Conservation (phyloP, 306 rosid genomes). For the Psophocarpus tetragonolobus region DNA sequence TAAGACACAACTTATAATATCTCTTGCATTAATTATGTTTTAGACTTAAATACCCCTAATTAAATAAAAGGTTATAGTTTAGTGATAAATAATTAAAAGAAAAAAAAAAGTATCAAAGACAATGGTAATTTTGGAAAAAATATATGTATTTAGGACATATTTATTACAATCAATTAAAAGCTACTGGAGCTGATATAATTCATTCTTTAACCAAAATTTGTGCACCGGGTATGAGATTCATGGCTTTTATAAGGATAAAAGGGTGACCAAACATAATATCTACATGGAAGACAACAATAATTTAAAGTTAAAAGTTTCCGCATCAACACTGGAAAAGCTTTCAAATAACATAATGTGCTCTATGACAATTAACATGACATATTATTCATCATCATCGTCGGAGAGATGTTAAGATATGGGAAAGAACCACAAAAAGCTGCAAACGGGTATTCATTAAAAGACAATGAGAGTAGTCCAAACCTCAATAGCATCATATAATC, state of each 20-base stretch:
- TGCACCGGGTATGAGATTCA: background rate
- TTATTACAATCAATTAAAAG: too few species aligned
- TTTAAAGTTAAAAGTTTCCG: background rate
- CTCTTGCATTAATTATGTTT: too few species aligned
- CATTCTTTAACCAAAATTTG: slow-evolving; percentile 4
- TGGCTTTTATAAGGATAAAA: background rate
- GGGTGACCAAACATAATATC: background rate
- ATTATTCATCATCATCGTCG: background rate
- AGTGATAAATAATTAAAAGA: too few species aligned
- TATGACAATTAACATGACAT: slow-evolving; percentile 11
- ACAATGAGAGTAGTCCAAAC: slow-evolving; percentile 49
- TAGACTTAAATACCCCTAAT: too few species aligned
- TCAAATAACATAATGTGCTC: slow-evolving; percentile 9
- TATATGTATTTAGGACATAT: too few species aligned
- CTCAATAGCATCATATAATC: slow-evolving; percentile 76
- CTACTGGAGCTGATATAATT: slow-evolving; percentile 8
- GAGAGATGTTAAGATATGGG: slow-evolving; percentile 4
- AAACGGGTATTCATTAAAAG: slow-evolving; percentile 21
- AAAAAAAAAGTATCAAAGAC: too few species aligned
- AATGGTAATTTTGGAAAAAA: too few species aligned
- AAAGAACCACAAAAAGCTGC: slow-evolving; percentile 19
- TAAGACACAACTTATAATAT: too few species aligned
- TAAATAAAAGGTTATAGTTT: too few species aligned
- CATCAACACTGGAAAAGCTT: slow-evolving; percentile 1
- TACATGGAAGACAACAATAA: background rate